These are phyloP conservation scores for Zalaria sp. DNA, from an alignment of 2,329 filamentous ascomycete species.

Conservation along the genomic window DNA sequence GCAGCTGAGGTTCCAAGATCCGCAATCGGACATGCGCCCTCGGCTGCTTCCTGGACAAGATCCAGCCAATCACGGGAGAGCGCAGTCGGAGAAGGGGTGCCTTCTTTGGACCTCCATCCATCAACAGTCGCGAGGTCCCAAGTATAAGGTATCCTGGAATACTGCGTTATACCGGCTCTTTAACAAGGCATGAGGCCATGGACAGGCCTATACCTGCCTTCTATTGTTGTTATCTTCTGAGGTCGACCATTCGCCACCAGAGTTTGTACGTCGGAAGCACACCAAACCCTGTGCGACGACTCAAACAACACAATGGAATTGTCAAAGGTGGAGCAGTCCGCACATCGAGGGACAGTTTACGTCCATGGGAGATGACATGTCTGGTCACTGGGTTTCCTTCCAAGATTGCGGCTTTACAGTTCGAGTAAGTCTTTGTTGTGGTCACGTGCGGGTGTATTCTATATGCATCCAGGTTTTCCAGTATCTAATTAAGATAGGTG, in stretches of 20 bases:
- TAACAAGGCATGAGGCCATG: conserved; percentile 8
- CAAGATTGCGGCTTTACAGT: conserved; percentile 76
- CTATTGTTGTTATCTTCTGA: conserved; percentile 85
- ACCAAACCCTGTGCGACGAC: conserved; percentile 68
- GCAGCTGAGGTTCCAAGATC: no score
- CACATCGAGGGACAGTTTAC: conserved; percentile 52
- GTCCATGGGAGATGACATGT: conserved; percentile 85
- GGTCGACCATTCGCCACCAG: conserved; percentile 60
- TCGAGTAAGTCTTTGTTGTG: conserved; percentile 53
- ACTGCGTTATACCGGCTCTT: background rate
- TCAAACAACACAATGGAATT: conserved; percentile 84
- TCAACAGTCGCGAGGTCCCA: background rate
- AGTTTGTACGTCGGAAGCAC: conserved; percentile 85
- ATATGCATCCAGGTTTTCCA: background rate
- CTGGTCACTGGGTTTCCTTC: conserved; percentile 83
- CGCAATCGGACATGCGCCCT: no score
- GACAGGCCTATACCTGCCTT: conserved; percentile 63
- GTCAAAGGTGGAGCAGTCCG: conserved; percentile 66
- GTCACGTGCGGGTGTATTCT: background rate
- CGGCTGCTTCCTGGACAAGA: background rate
- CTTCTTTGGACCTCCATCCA: background rate
- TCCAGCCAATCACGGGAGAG: background rate
- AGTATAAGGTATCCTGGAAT: background rate
- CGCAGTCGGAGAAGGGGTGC: background rate
- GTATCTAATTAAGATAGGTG: conserved; percentile 42